These are phyloP conservation scores for Cercospora sp. DNA, from an alignment of 2,329 filamentous ascomycete species.

Conservation along the genomic window DNA sequence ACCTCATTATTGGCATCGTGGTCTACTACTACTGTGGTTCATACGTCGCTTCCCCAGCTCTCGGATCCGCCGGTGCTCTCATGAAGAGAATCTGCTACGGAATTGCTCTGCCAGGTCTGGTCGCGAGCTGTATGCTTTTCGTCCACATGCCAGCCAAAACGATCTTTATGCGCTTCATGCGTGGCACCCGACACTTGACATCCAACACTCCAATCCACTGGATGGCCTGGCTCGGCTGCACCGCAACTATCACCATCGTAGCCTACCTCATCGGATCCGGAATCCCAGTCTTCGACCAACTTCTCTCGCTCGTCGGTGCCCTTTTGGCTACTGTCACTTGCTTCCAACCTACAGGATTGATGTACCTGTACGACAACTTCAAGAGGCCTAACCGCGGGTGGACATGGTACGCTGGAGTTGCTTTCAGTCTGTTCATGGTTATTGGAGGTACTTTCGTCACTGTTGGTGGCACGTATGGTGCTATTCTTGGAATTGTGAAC, in stretches of 20 bases:
- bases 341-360: conserved; percentile 41
- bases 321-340: conserved; percentile 31
- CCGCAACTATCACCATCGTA: conserved; percentile 23
- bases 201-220: conserved; percentile 29
- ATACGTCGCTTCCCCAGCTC: conserved; percentile 50
- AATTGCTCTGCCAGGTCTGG: conserved; percentile 33
- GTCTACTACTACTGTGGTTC: conserved; percentile 53
- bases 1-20: conserved; percentile 44
- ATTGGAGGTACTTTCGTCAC: conserved; percentile 45
- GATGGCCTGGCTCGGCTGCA: conserved; percentile 29
- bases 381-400: conserved; percentile 11
- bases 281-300: conserved; percentile 31
- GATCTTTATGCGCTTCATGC: conserved; percentile 34
- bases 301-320: conserved; percentile 32
- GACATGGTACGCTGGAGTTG: conserved; percentile 16
- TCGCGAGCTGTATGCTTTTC: conserved; percentile 31
- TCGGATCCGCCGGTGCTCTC: conserved; percentile 48
- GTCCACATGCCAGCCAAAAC: conserved; percentile 32
- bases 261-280: conserved; percentile 31
- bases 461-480: conserved; percentile 49
- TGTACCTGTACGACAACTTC: conserved; percentile 51
- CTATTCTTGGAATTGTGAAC: conserved; percentile 45
- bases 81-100: conserved; percentile 53
- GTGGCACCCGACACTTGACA: conserved; percentile 31
- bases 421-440: conserved; percentile 38